Conservation (phyloP, 768 basidiomycete species). For the Rhizopogon roseolus region DNA sequence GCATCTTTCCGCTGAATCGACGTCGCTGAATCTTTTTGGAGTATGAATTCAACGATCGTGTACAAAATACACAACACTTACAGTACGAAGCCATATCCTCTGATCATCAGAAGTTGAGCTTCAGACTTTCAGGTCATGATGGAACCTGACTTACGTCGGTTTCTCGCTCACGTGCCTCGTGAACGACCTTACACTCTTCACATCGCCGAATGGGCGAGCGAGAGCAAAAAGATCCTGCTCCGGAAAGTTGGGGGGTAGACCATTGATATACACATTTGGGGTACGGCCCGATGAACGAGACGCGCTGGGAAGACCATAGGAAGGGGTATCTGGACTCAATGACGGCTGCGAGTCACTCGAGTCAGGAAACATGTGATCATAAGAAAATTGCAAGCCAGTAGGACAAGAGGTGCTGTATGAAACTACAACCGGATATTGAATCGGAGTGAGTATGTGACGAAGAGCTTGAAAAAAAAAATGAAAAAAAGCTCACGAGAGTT, state of each 20-base stretch:
- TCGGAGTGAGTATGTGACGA: slow-evolving; percentile 4
- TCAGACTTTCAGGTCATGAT: slow-evolving; percentile 2
- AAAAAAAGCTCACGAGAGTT: slow-evolving; percentile 24
- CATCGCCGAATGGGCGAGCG: slow-evolving; percentile 63
- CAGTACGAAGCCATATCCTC: slow-evolving; percentile 79
- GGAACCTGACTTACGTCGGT: slow-evolving; percentile 37
- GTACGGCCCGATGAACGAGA: slow-evolving; percentile 28
- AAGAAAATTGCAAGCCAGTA: slow-evolving; percentile 7
- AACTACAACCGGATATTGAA: slow-evolving; percentile 7
- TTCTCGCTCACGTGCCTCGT: slow-evolving; percentile 78
- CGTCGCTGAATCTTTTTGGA: slow-evolving; percentile 52
- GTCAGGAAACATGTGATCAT: slow-evolving; percentile 8
- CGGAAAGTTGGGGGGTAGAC: slow-evolving; percentile 76
- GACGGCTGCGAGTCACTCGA: slow-evolving; percentile 10
- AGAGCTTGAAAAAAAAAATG: neutral
- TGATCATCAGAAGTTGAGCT: slow-evolving; percentile 24
- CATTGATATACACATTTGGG: slow-evolving; percentile 87
- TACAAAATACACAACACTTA: slow-evolving; percentile 32
- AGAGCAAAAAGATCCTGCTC: slow-evolving; percentile 76
- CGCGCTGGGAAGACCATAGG: slow-evolving; percentile 7
- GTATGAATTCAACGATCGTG: neutral
- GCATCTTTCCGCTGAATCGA: slow-evolving; percentile 70
- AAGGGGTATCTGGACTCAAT: slow-evolving; percentile 9
- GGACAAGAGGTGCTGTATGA: slow-evolving; percentile 21
- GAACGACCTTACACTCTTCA: slow-evolving; percentile 79